Evolutionary conservation across 257 asterid species (phyloP).

Genomic region (Paraleonurus japonicus): DNA sequence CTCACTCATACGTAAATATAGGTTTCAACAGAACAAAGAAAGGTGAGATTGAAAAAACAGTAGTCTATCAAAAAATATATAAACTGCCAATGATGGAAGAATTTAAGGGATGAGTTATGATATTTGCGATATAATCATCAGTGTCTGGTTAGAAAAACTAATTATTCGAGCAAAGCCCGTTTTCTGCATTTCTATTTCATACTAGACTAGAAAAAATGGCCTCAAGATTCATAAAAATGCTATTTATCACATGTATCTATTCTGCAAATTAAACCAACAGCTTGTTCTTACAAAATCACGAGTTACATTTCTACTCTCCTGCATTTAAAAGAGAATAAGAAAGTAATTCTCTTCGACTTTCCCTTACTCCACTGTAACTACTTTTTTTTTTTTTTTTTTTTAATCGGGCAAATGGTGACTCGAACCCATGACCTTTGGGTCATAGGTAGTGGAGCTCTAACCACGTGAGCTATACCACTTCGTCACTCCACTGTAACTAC

Average conservation of each 20-base stretch:
- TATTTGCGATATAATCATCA: neutral
- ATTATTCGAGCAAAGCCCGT: neutral
- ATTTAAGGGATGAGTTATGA: neutral
- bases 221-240: neutral
- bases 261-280: neutral
- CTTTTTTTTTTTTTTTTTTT: too few relatives aligned
- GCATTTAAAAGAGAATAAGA: neutral
- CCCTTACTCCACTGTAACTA: neutral
- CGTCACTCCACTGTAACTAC: neutral
- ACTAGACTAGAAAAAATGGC: constrained; percentile 3
- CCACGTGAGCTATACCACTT: too few relatives aligned
- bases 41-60: neutral
- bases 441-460: too few relatives aligned
- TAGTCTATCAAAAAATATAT: neutral
- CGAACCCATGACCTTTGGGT: too few relatives aligned
- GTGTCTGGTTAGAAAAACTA: neutral
- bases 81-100: neutral
- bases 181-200: neutral
- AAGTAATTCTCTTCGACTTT: neutral
- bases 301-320: neutral
- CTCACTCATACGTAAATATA: neutral
- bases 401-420: too few relatives aligned
- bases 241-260: neutral
- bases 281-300: neutral
- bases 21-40: neutral